These are phyloP conservation scores for Triadica sebifera DNA, from an alignment of 345 rosid species.

Conservation along the genomic window DNA sequence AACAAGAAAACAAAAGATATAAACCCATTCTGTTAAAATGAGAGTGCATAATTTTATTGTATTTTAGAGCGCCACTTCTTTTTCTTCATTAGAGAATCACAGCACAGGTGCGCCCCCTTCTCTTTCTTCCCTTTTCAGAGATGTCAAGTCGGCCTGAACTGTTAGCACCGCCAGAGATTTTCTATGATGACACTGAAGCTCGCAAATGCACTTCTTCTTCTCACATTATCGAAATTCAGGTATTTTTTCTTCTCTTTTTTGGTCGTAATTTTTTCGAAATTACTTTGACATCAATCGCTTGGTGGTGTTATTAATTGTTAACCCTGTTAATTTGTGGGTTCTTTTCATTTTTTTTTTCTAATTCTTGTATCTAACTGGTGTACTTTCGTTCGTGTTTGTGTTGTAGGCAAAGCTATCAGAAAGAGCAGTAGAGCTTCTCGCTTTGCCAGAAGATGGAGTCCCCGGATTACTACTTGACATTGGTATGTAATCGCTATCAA, in stretches of 20 bases:
- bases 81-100: too few species aligned
- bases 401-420: conserved; percentile 71
- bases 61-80: too few species aligned
- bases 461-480: conserved; percentile 87
- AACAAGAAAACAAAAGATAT: too few species aligned
- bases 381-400: background rate
- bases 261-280: background rate
- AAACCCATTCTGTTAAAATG: too few species aligned
- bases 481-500: conserved; percentile 35
- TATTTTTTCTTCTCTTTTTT: conserved; percentile 12
- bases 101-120: too few species aligned
- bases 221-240: conserved; percentile 94
- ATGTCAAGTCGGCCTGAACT: conserved; percentile 82
- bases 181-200: conserved; percentile 82
- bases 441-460: conserved; percentile 73
- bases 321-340: background rate
- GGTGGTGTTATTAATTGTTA: too few species aligned
- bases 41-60: too few species aligned
- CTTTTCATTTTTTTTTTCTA: background rate
- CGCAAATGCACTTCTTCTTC: conserved; percentile 90
- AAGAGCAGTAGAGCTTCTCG: conserved; percentile 95
- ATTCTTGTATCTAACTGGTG: background rate
- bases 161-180: conserved; percentile 91
- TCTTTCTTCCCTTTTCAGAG: background rate
- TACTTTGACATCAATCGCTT: background rate